Evolutionary conservation across 768 basidiomycete species (phyloP).

Genomic region (Filobasidium wieringae): DNA sequence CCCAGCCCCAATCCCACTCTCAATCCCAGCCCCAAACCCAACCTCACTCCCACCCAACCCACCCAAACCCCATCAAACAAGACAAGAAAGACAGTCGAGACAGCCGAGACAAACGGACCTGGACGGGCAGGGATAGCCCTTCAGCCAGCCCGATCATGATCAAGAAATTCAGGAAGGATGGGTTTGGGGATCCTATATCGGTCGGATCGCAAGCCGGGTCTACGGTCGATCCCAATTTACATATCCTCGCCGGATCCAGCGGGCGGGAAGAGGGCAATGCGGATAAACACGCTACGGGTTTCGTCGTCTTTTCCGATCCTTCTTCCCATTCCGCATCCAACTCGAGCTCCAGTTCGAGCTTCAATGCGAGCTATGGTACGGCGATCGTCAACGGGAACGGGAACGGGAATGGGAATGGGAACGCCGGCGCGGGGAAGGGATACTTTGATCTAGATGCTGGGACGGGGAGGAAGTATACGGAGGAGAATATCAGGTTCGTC

Average conservation of each 20-base stretch:
- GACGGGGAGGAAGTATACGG: not conserved
- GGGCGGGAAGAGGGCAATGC: not conserved
- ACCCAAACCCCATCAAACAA: not conserved
- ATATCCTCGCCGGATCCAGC: not conserved
- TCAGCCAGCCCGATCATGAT: not conserved
- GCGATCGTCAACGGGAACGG: not conserved
- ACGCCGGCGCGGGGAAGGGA: too few relatives aligned
- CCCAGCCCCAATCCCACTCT: not conserved
- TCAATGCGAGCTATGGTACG: not conserved
- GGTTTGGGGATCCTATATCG: too few relatives aligned
- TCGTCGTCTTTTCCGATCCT: not conserved
- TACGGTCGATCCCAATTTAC: not conserved
- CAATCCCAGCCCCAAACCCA: not conserved
- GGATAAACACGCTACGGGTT: not conserved
- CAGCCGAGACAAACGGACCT: not conserved
- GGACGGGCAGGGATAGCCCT: not conserved
- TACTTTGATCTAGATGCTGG: not conserved
- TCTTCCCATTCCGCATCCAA: too few relatives aligned
- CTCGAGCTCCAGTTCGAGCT: too few relatives aligned
- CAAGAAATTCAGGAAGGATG: not conserved
- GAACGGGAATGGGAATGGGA: too few relatives aligned
- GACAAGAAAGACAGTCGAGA: not conserved
- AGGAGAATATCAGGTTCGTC: not conserved
- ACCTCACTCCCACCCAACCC: not conserved
- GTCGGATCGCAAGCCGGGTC: not conserved